Conservation (phyloP, 192 early-diverging fungal genomes). For the Piromyces finnis region DNA sequence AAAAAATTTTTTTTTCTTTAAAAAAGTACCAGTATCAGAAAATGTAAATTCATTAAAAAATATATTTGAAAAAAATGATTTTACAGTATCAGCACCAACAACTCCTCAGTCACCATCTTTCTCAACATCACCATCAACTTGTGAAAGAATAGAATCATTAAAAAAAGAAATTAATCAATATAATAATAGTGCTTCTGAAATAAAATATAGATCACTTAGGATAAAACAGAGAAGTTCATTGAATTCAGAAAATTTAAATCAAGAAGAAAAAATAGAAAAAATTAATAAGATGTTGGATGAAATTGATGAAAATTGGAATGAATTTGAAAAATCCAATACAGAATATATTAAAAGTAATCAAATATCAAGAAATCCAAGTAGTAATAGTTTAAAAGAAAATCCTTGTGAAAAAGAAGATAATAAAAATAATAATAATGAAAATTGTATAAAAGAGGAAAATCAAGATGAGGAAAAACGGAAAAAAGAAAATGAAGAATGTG, state of each 20-base stretch:
- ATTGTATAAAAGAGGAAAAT: neutral
- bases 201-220: neutral
- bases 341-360: neutral
- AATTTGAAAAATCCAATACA: neutral
- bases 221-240: neutral
- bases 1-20: no score
- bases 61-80: neutral
- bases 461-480: neutral
- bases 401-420: neutral
- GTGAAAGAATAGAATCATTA: neutral
- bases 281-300: neutral
- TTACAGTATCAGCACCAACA: neutral
- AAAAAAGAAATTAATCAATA: neutral
- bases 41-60: neutral
- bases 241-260: neutral
- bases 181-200: neutral
- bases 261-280: neutral
- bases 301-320: neutral
- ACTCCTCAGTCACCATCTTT: neutral
- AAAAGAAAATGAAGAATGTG: neutral
- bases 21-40: neutral
- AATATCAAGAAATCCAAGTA: no score
- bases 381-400: neutral
- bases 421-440: neutral
- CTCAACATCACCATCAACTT: no score